Base-by-base conservation (phyloP, 192 early-diverging fungal species). In the Radiomyces spectabilis region DNA sequence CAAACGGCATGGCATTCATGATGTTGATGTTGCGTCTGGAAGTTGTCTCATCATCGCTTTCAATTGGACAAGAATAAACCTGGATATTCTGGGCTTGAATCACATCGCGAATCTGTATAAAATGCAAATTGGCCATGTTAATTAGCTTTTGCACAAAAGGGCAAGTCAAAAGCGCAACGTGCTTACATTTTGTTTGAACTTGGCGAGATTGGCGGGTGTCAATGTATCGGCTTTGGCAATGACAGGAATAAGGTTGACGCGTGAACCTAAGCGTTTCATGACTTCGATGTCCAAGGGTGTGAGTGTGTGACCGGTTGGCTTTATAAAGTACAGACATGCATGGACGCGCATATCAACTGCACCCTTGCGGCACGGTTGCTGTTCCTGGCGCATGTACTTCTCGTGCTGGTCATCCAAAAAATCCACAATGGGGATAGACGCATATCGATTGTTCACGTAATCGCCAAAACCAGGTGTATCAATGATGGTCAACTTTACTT, bases 401-500 rank as follows among this genome's bases (percentile, higher is more conserved):
- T 89, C 88, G 77, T 99, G 95, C 75, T 99, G 96, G 58, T 97
- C 95, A 69, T 99, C 96, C 52, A 99, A 81, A 72, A 95, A 99
- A 51, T 99, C 92, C 39, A 99, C 84, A 56, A 99, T 89, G 9
- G 96, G 94, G 40, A 92, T 88, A 94, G 94, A 99, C 71, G 91
- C 91, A 65, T 99, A 92, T 58, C 87, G 85, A 73, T 92, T 92
- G 72, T 92, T 89, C 46, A 91, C 88, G 57, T 86, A 92, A 68
- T 92, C 90, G 50, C 90, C 90, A 63, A 92, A 92, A 25, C 90
- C 88, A 40, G 85, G 90, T 8, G 88, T 91, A 65, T 91, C 93
- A 47, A 99, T 91, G 18, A 99, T 87, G 49, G 89, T 92, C 59
- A 99, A 74, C 57, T 93, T 88, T 50, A 95, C 93, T 53, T 88